phyloP scores from a whole-genome alignment of 306 rosid species.

The Sindora glabra region DNA sequence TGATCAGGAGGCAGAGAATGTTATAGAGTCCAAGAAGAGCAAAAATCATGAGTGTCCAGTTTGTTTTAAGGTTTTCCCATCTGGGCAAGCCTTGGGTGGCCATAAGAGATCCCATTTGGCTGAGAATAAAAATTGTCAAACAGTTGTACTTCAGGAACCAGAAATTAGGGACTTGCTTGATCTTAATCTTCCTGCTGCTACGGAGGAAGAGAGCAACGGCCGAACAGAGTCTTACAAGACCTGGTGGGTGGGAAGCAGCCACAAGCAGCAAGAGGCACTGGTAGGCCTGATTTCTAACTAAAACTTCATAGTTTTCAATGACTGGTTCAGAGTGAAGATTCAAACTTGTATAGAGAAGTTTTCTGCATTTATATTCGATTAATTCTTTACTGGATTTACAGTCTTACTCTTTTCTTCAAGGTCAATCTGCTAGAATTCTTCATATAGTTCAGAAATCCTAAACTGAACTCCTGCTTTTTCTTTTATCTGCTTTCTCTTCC shows the following conservation, averaged over 20 bases:
- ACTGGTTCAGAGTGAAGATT: conserved; percentile 28
- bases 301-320: conserved; percentile 2
- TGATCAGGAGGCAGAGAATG: conserved; percentile 13
- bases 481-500: too few species aligned
- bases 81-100: conserved; percentile 96
- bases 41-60: conserved; percentile 65
- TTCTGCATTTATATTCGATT: conserved; percentile 56
- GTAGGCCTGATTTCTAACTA: too few species aligned
- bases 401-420: conserved; percentile 14
- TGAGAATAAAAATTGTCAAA: conserved; percentile 23
- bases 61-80: conserved; percentile 61
- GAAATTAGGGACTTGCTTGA: conserved; percentile 73
- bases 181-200: conserved; percentile 84
- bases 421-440: too few species aligned
- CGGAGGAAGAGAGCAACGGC: conserved; percentile 43
- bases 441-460: too few species aligned
- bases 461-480: too few species aligned
- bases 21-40: conserved; percentile 29
- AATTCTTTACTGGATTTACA: conserved; percentile 61
- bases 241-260: conserved; percentile 52
- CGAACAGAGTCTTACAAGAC: conserved; percentile 33
- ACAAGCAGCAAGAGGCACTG: conserved; percentile 36
- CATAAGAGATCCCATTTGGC: conserved; percentile 83
- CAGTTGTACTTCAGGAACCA: conserved; percentile 31
- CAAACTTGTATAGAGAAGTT: conserved; percentile 42